Percentiles rank a stretch among this genome's conserved stretches.
Conservation (phyloP, 306 rosid species). For the Cicer pinnatifidum region DNA sequence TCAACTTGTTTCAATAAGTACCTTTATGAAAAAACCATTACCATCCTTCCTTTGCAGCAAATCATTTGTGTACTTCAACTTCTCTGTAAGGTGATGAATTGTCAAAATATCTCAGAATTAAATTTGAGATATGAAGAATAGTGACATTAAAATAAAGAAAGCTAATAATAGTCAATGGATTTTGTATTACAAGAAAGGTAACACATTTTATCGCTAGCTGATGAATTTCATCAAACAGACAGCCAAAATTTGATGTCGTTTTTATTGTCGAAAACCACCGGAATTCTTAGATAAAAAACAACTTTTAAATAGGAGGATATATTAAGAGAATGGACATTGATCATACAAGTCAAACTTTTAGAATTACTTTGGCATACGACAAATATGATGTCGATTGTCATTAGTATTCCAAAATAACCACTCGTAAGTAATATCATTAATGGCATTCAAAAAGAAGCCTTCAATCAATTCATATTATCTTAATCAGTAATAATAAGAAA, state of each 20-base stretch:
- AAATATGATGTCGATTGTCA: too few relatives aligned
- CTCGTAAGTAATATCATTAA: too few relatives aligned
- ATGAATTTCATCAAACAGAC: constrained; percentile 25
- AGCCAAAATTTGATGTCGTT: neutral
- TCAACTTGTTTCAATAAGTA: constrained; percentile 45
- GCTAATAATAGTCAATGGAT: constrained; percentile 1
- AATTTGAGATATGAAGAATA: constrained; percentile 21
- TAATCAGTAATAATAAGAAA: constrained; percentile 7
- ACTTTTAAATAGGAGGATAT: neutral
- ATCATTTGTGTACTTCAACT: constrained; percentile 57
- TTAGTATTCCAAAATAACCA: too few relatives aligned
- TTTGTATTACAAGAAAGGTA: constrained; percentile 15
- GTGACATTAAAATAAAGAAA: constrained; percentile 7
- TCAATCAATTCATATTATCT: constrained; percentile 16
- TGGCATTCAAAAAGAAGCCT: neutral
- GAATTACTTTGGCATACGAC: neutral
- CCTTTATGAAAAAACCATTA: constrained; percentile 71
- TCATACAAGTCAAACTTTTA: constrained; percentile 16
- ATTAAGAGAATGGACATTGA: constrained; percentile 9
- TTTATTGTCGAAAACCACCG: constrained; percentile 17
- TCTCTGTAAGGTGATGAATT: constrained; percentile 60
- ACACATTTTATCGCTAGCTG: constrained; percentile 31
- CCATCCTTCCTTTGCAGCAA: constrained; percentile 60
- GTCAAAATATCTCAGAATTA: constrained; percentile 38
- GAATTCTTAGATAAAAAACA: constrained; percentile 21